A percentile compares a stretch with the other conserved stretches of the same genome.
Evolutionary conservation across 164 flowering plant species (phyloP).

Genomic region (Umbellularia californica): DNA sequence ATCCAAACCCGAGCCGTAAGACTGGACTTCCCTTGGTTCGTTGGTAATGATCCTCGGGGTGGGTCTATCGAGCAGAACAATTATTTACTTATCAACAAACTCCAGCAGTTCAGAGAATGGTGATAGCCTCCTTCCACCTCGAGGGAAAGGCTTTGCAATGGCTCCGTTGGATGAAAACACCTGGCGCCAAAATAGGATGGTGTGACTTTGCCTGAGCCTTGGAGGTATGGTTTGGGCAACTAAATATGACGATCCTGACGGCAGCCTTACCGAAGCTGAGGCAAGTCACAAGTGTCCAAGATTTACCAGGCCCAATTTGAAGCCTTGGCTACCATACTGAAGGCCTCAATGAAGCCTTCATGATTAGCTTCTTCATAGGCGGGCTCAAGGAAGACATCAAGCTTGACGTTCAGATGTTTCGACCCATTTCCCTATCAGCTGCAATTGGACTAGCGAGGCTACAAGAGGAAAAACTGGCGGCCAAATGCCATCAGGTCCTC

Average conservation of each 20-base stretch:
- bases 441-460: not conserved
- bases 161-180: not conserved
- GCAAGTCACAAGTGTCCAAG: not conserved
- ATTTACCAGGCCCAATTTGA: not conserved
- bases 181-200: not conserved
- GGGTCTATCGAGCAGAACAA: not conserved
- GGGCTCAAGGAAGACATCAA: not conserved
- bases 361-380: not conserved
- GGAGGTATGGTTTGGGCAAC: not conserved
- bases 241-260: not conserved
- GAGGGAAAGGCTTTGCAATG: not conserved
- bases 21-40: not conserved
- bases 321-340: not conserved
- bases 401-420: not conserved
- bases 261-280: not conserved
- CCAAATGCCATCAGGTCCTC: not conserved
- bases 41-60: not conserved
- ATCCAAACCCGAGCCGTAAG: too few relatives aligned
- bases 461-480: not conserved
- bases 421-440: not conserved
- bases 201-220: not conserved
- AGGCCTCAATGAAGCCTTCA: not conserved
- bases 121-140: not conserved
- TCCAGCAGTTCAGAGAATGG: not conserved
- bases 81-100: not conserved